phyloP scores from a whole-genome alignment of 148 eudicot species.

The Dianthus caryophyllus region DNA sequence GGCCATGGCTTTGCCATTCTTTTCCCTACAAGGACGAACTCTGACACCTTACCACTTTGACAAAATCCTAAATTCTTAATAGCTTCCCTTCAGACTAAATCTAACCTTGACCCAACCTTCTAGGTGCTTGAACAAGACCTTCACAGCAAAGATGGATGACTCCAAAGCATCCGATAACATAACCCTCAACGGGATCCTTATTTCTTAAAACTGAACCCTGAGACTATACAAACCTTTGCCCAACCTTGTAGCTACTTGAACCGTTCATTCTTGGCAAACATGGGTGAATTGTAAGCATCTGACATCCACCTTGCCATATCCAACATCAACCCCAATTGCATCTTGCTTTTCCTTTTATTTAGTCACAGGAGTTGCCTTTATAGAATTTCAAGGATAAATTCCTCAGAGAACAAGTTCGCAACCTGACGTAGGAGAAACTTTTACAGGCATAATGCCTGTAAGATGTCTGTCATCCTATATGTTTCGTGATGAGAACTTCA shows the following conservation, averaged over 20 bases:
- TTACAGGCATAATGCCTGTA: neutral
- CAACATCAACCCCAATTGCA: neutral
- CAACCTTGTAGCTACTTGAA: neutral
- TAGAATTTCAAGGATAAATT: neutral
- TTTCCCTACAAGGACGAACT: too few species aligned
- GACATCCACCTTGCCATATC: neutral
- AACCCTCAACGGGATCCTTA: neutral
- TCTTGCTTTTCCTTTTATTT: neutral
- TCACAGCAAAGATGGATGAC: neutral
- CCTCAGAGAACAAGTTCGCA: neutral
- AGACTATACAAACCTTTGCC: neutral
- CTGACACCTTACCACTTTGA: neutral
- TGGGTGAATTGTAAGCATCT: neutral
- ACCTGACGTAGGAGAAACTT: too few species aligned
- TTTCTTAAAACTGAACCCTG: neutral
- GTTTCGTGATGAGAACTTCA: neutral
- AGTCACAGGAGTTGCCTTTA: too few species aligned
- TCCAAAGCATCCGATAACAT: neutral
- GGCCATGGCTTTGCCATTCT: neutral
- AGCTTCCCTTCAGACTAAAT: neutral
- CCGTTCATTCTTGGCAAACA: neutral
- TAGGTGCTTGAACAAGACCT: neutral
- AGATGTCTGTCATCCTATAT: neutral
- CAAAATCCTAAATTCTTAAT: neutral
- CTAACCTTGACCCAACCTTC: conserved; percentile 4